A percentile compares a stretch with the other conserved stretches of the same genome.
Conservation (phyloP, 2,329 filamentous ascomycete species). For the Exophiala dermatitidis region DNA sequence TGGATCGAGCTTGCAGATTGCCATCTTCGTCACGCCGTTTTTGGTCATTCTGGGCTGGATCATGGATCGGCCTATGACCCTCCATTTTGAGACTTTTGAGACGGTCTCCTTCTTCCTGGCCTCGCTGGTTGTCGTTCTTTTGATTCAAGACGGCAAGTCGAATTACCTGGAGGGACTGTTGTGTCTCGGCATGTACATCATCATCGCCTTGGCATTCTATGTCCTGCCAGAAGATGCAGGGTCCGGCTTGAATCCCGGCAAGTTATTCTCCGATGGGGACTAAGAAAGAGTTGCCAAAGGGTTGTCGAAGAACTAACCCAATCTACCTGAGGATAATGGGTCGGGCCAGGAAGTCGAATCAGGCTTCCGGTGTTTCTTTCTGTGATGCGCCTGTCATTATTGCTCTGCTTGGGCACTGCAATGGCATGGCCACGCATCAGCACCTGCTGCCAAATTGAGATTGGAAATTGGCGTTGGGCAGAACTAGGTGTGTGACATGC, state of each 20-base stretch:
- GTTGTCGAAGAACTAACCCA: no score
- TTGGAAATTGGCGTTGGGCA: no score
- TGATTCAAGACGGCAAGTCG: slow-evolving; percentile 72
- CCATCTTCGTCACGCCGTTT: slow-evolving; percentile 71
- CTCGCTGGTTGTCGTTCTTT: slow-evolving; percentile 64
- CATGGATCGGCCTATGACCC: slow-evolving; percentile 63
- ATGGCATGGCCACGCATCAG: no score
- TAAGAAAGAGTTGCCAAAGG: no score
- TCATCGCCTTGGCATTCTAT: slow-evolving; percentile 44
- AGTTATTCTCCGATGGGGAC: slow-evolving; percentile 11
- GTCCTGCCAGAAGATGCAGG: slow-evolving; percentile 41
- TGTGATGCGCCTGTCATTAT: no score
- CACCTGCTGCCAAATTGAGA: no score
- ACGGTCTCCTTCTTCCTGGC: slow-evolving; percentile 71
- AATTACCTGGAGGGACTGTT: slow-evolving; percentile 80
- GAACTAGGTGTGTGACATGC: no score
- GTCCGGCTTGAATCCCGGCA: slow-evolving; percentile 7
- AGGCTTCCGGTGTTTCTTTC: no score
- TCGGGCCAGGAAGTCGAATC: no score
- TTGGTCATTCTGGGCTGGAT: slow-evolving; percentile 76
- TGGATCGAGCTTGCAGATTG: slow-evolving; percentile 75
- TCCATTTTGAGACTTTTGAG: slow-evolving; percentile 75
- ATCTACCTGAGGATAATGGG: no score
- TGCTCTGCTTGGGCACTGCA: no score
- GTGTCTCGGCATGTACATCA: slow-evolving; percentile 49